These are phyloP conservation scores for Penicillium fuscoglaucum DNA, from an alignment of 2,329 filamentous ascomycete genomes.

Conservation along the genomic window DNA sequence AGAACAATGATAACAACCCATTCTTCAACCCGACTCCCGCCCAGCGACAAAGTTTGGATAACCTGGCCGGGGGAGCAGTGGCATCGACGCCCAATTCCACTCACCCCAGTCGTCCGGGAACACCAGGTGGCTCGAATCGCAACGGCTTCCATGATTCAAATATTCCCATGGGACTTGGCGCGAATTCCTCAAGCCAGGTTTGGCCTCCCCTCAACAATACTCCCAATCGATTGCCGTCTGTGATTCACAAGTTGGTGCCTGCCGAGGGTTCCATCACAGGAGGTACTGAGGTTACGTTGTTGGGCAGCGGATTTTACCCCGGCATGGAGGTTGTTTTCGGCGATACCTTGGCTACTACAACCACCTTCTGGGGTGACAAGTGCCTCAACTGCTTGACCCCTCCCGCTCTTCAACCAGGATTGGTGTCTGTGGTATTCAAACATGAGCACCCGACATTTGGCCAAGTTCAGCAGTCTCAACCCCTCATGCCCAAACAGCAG, in stretches of 20 bases:
- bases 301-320: constrained; percentile 78
- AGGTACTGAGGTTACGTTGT: constrained; percentile 81
- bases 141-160: constrained; percentile 43
- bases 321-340: constrained; percentile 85
- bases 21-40: constrained; percentile 57
- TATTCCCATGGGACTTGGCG: constrained; percentile 34
- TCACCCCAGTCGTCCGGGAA: constrained; percentile 75
- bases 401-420: constrained; percentile 65
- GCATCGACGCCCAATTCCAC: constrained; percentile 72
- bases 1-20: constrained; percentile 59
- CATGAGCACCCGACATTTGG: constrained; percentile 53
- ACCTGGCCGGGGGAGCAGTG: constrained; percentile 62
- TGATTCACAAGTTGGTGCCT: constrained; percentile 81
- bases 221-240: constrained; percentile 56
- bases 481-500: constrained; percentile 50
- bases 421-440: constrained; percentile 70
- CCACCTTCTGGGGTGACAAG: constrained; percentile 76
- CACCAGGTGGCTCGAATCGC: constrained; percentile 56
- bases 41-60: constrained; percentile 66
- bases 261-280: constrained; percentile 77
- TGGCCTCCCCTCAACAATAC: constrained; percentile 55
- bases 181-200: constrained; percentile 52
- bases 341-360: constrained; percentile 65
- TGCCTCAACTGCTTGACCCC: constrained; percentile 79
- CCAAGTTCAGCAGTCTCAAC: constrained; percentile 45